A percentile compares a stretch with the other conserved stretches of the same genome.
These are phyloP conservation scores for Monascus ruber DNA, from an alignment of 2,329 filamentous ascomycete genomes.

Conservation along the genomic window DNA sequence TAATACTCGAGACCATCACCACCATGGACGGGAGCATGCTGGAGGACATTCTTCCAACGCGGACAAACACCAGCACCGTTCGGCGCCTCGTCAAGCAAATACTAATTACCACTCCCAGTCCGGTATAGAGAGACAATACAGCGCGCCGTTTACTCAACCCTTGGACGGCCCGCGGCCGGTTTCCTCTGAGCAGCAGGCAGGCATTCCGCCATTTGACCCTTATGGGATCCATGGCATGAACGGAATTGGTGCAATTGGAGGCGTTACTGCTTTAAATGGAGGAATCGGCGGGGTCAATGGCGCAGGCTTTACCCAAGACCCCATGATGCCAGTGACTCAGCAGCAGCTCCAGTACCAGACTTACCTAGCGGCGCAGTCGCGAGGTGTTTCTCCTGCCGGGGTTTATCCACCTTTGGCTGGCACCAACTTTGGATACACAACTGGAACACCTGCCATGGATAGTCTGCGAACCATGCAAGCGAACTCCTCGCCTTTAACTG, in stretches of 20 bases:
- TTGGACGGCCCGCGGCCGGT: slow-evolving; percentile 26
- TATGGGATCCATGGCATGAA: slow-evolving; percentile 27
- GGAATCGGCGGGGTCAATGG: slow-evolving; percentile 19
- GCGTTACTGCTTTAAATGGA: slow-evolving; percentile 10
- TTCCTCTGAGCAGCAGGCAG: slow-evolving; percentile 23
- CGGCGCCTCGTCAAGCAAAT: slow-evolving; percentile 30
- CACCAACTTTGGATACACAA: slow-evolving; percentile 33
- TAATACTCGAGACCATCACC: slow-evolving; percentile 24
- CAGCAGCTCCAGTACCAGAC: slow-evolving; percentile 49
- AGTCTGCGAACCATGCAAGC: slow-evolving; percentile 30
- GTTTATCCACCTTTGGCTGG: slow-evolving; percentile 37
- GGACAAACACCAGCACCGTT: slow-evolving; percentile 33
- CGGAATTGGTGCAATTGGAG: slow-evolving; percentile 2
- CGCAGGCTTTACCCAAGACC: slow-evolving; percentile 26
- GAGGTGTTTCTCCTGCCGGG: slow-evolving; percentile 31
- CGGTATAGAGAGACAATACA: slow-evolving; percentile 32
- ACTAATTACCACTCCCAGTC: slow-evolving; percentile 25
- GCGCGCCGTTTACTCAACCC: slow-evolving; percentile 26
- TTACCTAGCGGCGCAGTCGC: slow-evolving; percentile 38
- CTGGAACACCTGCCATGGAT: slow-evolving; percentile 29
- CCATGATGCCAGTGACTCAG: slow-evolving; percentile 31
- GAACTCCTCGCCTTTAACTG: slow-evolving; percentile 25
- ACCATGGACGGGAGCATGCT: slow-evolving; percentile 26
- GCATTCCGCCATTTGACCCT: slow-evolving; percentile 25
- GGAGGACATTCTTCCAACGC: slow-evolving; percentile 20